These are phyloP conservation scores for Saturnispora sanitii DNA, from an alignment of 805 yeast species.

Conservation along the genomic window DNA sequence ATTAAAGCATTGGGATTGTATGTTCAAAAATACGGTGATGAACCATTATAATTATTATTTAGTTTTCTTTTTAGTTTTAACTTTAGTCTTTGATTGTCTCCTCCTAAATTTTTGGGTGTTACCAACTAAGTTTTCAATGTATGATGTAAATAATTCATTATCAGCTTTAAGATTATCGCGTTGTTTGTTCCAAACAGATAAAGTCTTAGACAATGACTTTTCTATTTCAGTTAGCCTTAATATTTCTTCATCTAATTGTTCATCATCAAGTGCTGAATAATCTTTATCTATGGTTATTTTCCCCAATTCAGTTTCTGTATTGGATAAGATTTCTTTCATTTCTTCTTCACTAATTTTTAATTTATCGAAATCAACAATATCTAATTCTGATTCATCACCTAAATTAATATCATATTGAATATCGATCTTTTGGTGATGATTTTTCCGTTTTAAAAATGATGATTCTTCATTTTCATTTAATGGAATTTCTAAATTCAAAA, in stretches of 20 bases:
- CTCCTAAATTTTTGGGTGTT: constrained; percentile 76
- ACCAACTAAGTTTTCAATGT: constrained; percentile 83
- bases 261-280: constrained; percentile 4
- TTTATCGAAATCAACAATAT: not conserved
- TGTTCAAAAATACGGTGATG: constrained; percentile 19
- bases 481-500: constrained; percentile 62
- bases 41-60: constrained; percentile 4
- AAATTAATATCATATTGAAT: constrained; percentile 3
- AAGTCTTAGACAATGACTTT: constrained; percentile 24
- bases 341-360: constrained; percentile 15
- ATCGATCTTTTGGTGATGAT: constrained; percentile 10
- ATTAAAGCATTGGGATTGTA: constrained; percentile 86
- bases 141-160: constrained; percentile 70
- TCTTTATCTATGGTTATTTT: constrained; percentile 9
- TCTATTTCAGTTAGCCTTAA: constrained; percentile 30
- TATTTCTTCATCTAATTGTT: constrained; percentile 32
- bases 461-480: constrained; percentile 43
- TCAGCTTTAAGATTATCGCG: constrained; percentile 45
- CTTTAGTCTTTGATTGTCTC: constrained; percentile 4
- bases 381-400: not conserved
- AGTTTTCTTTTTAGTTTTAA: constrained; percentile 1
- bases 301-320: constrained; percentile 14
- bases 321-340: constrained; percentile 17
- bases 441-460: constrained; percentile 20
- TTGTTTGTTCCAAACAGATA: constrained; percentile 41